Evolutionary conservation across 75 land plant species (phyloP), one percentile per base, ranked within the genome.

Genomic region (Azolla pinnata): DNA sequence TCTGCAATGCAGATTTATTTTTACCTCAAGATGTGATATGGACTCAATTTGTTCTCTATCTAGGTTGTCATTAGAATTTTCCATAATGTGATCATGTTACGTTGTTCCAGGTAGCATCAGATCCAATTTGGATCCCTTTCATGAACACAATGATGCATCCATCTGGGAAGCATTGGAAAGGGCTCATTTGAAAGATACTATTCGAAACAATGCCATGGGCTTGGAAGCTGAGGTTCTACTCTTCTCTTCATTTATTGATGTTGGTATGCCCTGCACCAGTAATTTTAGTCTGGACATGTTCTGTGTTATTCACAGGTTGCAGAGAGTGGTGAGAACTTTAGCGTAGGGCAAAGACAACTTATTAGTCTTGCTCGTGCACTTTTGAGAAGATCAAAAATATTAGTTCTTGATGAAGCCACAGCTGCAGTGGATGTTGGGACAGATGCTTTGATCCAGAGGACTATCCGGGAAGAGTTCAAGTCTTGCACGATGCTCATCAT

Each of bases 291-390:
- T n/a, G n/a, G n/a, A n/a, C n/a, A n/a, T n/a, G n/a, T n/a, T n/a
- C n/a, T n/a, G n/a, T n/a, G n/a, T n/a, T n/a, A n/a, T n/a, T n/a
- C n/a, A 38, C 12, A 64, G 61, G 66, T 64, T n/a, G 42, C 59
- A 53, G 74, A 71, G 51, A 71, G 60, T 23, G 74, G 74, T 38
- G 71, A 71, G 29, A 71, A 71, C 57, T 71, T 71, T 32, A 65
- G 74, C 31, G 74, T 71, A 2, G 69, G 74, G 30, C 74, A 71
- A 48, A 57, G 74, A 32, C 74, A 64, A 32, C 66, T 64, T 16
- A 19, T 64, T 18, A 64, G 34, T 31, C 59, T 64, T 23, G 66
- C 59, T 8, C 33, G 66, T 47, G 61, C 66, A 3, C 24, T 64
- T 20, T 27, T 64, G 30, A 62, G 60, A 38, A 56, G 63, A 14